These are phyloP conservation scores for Mycogone perniciosa DNA, from an alignment of 2,329 filamentous ascomycete species.

Conservation along the genomic window DNA sequence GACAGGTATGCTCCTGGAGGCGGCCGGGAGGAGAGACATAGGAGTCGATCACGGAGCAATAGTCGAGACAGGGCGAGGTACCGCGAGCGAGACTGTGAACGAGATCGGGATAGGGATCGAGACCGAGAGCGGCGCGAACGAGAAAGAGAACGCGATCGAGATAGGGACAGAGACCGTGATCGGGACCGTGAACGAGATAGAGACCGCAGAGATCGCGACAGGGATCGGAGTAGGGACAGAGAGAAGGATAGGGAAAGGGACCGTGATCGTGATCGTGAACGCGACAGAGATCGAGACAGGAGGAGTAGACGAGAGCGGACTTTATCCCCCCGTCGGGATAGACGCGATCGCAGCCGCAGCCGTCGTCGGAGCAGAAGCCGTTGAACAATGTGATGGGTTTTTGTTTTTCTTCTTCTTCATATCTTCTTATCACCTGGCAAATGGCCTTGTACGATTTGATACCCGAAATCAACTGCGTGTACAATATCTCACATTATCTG, in stretches of 20 bases:
- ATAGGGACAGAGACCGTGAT: constrained; percentile 31
- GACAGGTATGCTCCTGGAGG: constrained; percentile 44
- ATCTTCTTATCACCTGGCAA: not conserved
- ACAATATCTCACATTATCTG: not conserved
- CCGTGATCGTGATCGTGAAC: constrained; percentile 32
- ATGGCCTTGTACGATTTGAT: not conserved
- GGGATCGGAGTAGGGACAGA: constrained; percentile 29
- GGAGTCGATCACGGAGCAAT: constrained; percentile 31
- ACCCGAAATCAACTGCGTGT: not conserved
- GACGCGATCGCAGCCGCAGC: constrained; percentile 27
- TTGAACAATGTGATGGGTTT: not conserved
- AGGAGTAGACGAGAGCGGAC: constrained; percentile 24
- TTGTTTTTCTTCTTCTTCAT: not conserved
- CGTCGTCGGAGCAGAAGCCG: constrained; percentile 33
- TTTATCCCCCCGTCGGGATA: constrained; percentile 38
- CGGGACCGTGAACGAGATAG: constrained; percentile 30
- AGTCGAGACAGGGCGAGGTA: constrained; percentile 32
- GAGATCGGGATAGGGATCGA: constrained; percentile 25
- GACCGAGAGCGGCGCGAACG: constrained; percentile 29
- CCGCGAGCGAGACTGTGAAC: constrained; percentile 28
- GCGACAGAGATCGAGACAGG: constrained; percentile 35
- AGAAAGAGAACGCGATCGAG: constrained; percentile 26
- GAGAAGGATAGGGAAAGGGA: constrained; percentile 29
- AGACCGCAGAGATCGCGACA: constrained; percentile 29
- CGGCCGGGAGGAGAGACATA: constrained; percentile 32